Evolutionary conservation across 768 basidiomycete genomes (phyloP), one percentile per base, ranked within the genome.

Genomic region (Wakefieldia striispora): DNA sequence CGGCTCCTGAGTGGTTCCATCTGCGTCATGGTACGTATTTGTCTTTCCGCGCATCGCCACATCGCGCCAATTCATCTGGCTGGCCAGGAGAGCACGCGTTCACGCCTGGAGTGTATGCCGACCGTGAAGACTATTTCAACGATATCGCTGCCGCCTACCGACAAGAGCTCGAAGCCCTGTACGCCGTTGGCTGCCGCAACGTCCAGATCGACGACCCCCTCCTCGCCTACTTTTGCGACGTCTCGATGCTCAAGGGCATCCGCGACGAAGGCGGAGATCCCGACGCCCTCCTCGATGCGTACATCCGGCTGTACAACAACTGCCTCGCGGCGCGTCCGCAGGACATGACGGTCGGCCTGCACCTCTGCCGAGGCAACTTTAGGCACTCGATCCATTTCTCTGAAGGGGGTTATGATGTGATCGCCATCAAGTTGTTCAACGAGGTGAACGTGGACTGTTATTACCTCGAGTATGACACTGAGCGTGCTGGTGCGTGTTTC

Each of bases 1-100:
- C 81, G 51, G 80, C 85, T 0, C 87, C 86, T 3, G 81, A 82
- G 31, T 86, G 84, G 83, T 83, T 80, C 64, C 83, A 85, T 62
- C 78, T 85, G 24, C 78, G 81, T 21, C 83, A 84, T 61, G 85
- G 85, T 43, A 74, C 72, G 56, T 6, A 7, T 5, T 14, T 23
- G 35, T 11, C 3, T n/a, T 37, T 7, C 4, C 4, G 12, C 14
- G 19, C 26, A 16, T 13, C 4, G 3, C 3, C 6, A 6, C 8
- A 2, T 26, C 39, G 10, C 1, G 4, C 8, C 4, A 14, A 41
- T 39, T 56, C 33, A 53, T 23, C 1, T 5, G 13, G 12, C 9
- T 7, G 6, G 23, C 10, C 17, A 65, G 63, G 63, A 9, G 48
- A 66, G 19, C 46, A 66, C 27, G 59, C 64, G 3, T 65, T 50